Conservation (phyloP, 805 yeast genomes). For the Suhomyces sp. region DNA sequence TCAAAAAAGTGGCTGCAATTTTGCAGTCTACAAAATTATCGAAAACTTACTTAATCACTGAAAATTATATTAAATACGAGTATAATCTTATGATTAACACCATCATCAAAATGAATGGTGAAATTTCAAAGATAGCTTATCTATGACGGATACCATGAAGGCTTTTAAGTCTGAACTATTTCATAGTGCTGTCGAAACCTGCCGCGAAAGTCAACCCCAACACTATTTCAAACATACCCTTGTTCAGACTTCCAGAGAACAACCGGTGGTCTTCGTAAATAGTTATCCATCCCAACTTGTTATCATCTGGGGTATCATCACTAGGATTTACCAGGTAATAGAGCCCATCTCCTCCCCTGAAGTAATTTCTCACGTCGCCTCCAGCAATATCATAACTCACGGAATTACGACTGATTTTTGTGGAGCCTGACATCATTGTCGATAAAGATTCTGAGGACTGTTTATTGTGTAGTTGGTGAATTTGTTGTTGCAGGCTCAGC, state of each 20-base stretch:
- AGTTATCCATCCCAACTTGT: constrained; percentile 65
- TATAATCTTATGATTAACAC: no score
- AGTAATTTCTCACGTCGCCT: constrained; percentile 30
- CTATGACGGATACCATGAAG: no score
- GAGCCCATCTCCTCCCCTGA: constrained; percentile 57
- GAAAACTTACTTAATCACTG: no score
- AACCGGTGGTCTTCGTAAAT: constrained; percentile 46
- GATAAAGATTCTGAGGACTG: not conserved
- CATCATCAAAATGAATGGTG: no score
- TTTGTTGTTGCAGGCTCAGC: not conserved
- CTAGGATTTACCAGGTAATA: constrained; percentile 42
- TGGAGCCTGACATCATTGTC: constrained; percentile 6
- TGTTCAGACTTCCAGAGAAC: constrained; percentile 19
- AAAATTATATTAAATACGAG: no score
- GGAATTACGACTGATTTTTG: constrained; percentile 5
- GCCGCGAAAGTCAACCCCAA: constrained; percentile 54
- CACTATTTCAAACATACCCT: constrained; percentile 55
- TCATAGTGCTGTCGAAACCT: constrained; percentile 38
- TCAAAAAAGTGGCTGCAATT: no score
- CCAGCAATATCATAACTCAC: constrained; percentile 26
- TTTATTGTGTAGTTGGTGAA: constrained; percentile 2
- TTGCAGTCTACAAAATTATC: no score
- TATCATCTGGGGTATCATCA: constrained; percentile 62
- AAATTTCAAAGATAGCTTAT: no score
- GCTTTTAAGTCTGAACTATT: no score